Evolutionary conservation across 108 stramenopile species (phyloP), one percentile per base, ranked within the genome.

Genomic region (Cylindrotheca fusiformis): DNA sequence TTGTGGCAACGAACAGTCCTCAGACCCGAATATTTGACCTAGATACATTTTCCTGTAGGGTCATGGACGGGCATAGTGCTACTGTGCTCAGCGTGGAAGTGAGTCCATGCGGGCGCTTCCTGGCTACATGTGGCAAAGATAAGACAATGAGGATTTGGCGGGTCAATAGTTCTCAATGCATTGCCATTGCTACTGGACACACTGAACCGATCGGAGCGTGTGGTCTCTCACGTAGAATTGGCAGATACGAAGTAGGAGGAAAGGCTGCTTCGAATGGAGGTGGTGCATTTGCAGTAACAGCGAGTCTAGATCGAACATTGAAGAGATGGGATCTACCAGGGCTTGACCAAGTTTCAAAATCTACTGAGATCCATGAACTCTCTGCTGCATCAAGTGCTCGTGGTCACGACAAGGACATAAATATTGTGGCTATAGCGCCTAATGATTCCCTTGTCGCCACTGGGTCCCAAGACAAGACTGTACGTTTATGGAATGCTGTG

Each of bases 371-470:
- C 20, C 53, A 67, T 12, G 49, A 64, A 12, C 64, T 90, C 10
- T 59, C 66, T 27, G 79, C 80, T 24, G 75, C 71, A 41, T 46
- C 63, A 32, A 91, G 91, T 74, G 74, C 70, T 52, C 86, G 88
- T 33, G 93, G 78, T 14, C 88, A 88, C 61, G 93, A 90, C 44
- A 90, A 98, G 77, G 97, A 97, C 68, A 94, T 98, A 55, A 98
- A 98, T 69, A 90, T 93, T 53, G 74, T 98, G 22, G 85, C 95
- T 5, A 68, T 96, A 30, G 85, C 95, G n/a, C 97, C 96, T 23
- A 97, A 98, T 58, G 96, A 98, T 60, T 93, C 94, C 1, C 45
- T 97, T 6, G 80, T 99, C 21, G 98, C 96, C 47, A 95, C 95
- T 36, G 98, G 96, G 25, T 94, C 94, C 19, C 96, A 97, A 75